Evolutionary conservation across 371 early-diverging fungal genomes (phyloP), one percentile per base, ranked within the genome.

Genomic region (Syncephalastrum sp.): DNA sequence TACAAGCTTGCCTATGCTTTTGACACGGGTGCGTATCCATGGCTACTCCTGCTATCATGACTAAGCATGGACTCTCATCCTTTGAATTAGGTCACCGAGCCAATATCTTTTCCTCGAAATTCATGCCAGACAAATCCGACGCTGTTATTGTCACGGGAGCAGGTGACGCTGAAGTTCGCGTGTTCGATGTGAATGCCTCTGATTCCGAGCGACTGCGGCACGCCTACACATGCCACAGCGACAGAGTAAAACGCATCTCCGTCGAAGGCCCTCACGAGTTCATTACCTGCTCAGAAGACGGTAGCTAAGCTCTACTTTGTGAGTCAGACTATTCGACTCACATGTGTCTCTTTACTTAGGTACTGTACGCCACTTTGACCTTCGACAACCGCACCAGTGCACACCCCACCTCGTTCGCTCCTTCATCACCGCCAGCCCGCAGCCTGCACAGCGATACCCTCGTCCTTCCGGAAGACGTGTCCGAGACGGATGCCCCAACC

Each of bases 31-130:
- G 53, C 52, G 54, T 43, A 33, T 56, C 6, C 43, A 45, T 50
- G 54, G 0, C 4, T 17, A 12, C 27, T 25, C 5, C 38, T 14
- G 17, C 23, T 48, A 27, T 24, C 16, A 44, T 29, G 14, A 41
- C 8, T 38, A 3, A n/a, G 4, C 1, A 8, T 4, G 23, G 23
- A 2, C 1, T 52, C 12, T 29, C 4, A 6, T 7, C 29, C 7
- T 29, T 29, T 3, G 4, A 4, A 33, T 33, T 64, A 65, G 86
- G 90, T 13, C 92, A 92, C 63, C 49, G 58, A 4, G 84, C 81
- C 53, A 91, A 92, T 45, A 88, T 92, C n/a, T 91, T 92, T 62
- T 79, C 85, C 53, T 84, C 89, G 8, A 85, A 87, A 63, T 83
- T 87, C 48, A 69, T 92, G 77, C 86, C 89, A 0, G 53, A 69